Base-by-base conservation (phyloP, 352 stramenopile species). In the Globisporangium apiculatum region DNA sequence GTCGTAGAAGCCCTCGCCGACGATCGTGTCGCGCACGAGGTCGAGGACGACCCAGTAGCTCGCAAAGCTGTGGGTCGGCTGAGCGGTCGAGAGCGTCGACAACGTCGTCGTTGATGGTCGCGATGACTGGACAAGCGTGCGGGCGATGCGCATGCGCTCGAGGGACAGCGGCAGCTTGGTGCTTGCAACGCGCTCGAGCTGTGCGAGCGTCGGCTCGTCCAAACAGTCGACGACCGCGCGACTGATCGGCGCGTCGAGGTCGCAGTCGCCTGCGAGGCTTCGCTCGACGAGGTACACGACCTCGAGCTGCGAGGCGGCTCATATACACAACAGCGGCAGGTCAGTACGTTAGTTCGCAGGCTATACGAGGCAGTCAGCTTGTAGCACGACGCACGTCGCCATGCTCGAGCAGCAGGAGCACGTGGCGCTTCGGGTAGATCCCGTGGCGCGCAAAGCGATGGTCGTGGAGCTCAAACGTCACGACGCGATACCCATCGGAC, bases 11-110 rank as follows among this genome's bases (percentile, higher is more conserved):
- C 61, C 56, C 37, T 72, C 63, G 15, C 52, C 59, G 10, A 76
- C 54, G 46, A 76, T 61, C 37, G 65, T 58, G n/a, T 67, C 57
- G 46, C 73, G 73, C 37, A 84, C 50, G 48, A 64, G 73, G 51
- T 86, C 76, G 18, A 76, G 37, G 7, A 73, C 70, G 31, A 79
- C 55, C 1, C 57, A 72, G 53, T 75, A 79, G 53, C 63, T 65
- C 9, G 72, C 40, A n/a, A 76, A 74, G 8, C 51, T n/a, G n/a
- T n/a, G n/a, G n/a, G n/a, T n/a, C n/a, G n/a, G n/a, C n/a, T n/a
- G n/a, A n/a, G n/a, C n/a, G n/a, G n/a, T n/a, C n/a, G n/a, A n/a
- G n/a, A n/a, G n/a, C n/a, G n/a, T n/a, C n/a, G n/a, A n/a, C n/a
- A n/a, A n/a, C n/a, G n/a, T n/a, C n/a, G n/a, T n/a, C n/a, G n/a